Evolutionary conservation across 495 filamentous ascomycete genomes (phyloP).

Genomic region (Cenococcum geophilum): DNA sequence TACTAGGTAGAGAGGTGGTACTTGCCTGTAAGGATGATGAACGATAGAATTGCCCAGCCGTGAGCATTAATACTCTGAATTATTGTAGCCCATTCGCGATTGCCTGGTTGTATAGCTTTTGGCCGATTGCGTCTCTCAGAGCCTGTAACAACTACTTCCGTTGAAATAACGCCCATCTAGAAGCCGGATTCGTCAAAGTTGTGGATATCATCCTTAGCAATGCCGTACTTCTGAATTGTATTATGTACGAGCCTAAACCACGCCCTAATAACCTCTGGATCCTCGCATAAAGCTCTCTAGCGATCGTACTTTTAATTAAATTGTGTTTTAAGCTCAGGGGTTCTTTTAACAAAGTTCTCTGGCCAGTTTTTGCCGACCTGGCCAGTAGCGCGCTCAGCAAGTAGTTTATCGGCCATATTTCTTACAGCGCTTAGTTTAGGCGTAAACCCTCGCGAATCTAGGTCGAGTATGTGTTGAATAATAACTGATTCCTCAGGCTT

Average conservation of each 20-base stretch:
- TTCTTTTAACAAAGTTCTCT: neutral
- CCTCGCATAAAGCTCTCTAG: neutral
- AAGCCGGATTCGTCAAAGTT: constrained; percentile 12
- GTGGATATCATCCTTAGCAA: neutral
- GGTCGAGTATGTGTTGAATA: too few species aligned
- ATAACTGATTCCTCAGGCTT: neutral
- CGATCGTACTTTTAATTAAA: neutral
- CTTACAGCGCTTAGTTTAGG: neutral
- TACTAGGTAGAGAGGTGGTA: constrained; percentile 13
- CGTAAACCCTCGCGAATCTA: too few species aligned
- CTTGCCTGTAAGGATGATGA: constrained; percentile 9
- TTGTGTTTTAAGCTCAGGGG: neutral
- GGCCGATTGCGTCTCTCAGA: constrained; percentile 9
- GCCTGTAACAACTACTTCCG: constrained; percentile 6
- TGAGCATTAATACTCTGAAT: constrained; percentile 5
- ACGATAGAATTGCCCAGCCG: constrained; percentile 9
- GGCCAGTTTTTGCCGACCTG: neutral
- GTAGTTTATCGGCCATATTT: neutral
- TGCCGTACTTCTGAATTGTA: constrained; percentile 8
- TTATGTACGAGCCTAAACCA: constrained; percentile 9
- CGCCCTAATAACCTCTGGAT: neutral
- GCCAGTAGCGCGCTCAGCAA: neutral
- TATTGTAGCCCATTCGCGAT: constrained; percentile 9
- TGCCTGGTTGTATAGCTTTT: constrained; percentile 10
- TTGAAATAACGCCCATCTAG: constrained; percentile 4